Base-by-base conservation (phyloP, 208 protist genomes). In the Dictyostelium gargantuum region DNA sequence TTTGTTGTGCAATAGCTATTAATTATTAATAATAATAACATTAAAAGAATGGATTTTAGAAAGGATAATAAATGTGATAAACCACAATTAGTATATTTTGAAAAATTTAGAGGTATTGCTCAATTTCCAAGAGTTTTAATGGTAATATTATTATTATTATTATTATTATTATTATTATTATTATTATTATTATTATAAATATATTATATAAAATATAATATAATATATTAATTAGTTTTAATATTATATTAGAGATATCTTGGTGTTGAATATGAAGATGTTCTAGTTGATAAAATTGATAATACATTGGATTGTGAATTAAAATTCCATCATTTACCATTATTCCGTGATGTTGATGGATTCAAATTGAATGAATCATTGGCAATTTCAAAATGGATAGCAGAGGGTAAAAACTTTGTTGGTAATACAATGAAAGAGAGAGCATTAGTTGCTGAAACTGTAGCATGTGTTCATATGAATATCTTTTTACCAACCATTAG, bases 51-150 rank as follows among this genome's bases (percentile, higher is more conserved):
- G n/a, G n/a, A n/a, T n/a, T n/a, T n/a, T n/a, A n/a, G n/a, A n/a
- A n/a, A n/a, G n/a, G n/a, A n/a, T n/a, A n/a, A n/a, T n/a, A n/a
- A n/a, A n/a, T n/a, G n/a, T n/a, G n/a, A n/a, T n/a, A 66, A 85
- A 85, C 68, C 48, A 85, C 17, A 63, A 85, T 85, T 85, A 84
- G 85, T 9, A 17, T 26, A n/a, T 23, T 93, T 76, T 6, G n/a
- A n/a, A n/a, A 58, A 32, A 23, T 68, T 66, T 32, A 93, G 56
- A 42, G 32, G 58, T 23, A 17, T 11, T 15, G 80, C 29, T 56
- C 42, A 74, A 74, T 79, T 76, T 23, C 26, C 56, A 50, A 21
- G 23, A 48, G 26, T 42, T 26, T 26, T 72, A 21, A 42, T 72
- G 66, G 54, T 58, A 58, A 13, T n/a, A n/a, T n/a, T n/a, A n/a